These are phyloP conservation scores for Adansonia madagascariensis DNA, from an alignment of 441 rosid species.

Conservation along the genomic window DNA sequence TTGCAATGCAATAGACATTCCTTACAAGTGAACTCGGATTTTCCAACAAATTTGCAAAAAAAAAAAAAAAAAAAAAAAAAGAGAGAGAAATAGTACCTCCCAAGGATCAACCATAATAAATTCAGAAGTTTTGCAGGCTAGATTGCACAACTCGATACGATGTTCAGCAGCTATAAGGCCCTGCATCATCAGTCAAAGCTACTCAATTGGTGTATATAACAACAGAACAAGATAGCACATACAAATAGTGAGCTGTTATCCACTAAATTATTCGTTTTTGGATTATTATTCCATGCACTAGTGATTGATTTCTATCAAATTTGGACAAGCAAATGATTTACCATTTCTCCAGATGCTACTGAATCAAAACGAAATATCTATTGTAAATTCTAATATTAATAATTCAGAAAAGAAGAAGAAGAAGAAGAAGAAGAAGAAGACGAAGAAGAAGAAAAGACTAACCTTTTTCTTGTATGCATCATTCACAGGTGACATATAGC, in stretches of 20 bases:
- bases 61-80: neutral
- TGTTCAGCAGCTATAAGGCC: conserved; percentile 78
- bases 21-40: neutral
- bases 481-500: conserved; percentile 89
- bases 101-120: conserved; percentile 95
- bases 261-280: neutral
- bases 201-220: conserved; percentile 3
- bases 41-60: neutral
- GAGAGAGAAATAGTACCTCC: conserved; percentile 65
- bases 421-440: neutral
- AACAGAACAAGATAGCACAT: conserved; percentile 11
- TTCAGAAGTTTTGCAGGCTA: conserved; percentile 77
- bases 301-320: neutral
- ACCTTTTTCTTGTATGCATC: conserved; percentile 86
- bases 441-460: conserved; percentile 22
- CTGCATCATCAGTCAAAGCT: conserved; percentile 40
- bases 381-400: conserved; percentile 4
- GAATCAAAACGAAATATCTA: conserved; percentile 4
- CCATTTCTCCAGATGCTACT: neutral
- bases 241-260: neutral
- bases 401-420: conserved; percentile 4
- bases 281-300: neutral
- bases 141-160: conserved; percentile 67
- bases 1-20: neutral
- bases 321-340: neutral